Evolutionary conservation across 2,329 filamentous ascomycete genomes (phyloP).

Genomic region (Fusarium sp.): DNA sequence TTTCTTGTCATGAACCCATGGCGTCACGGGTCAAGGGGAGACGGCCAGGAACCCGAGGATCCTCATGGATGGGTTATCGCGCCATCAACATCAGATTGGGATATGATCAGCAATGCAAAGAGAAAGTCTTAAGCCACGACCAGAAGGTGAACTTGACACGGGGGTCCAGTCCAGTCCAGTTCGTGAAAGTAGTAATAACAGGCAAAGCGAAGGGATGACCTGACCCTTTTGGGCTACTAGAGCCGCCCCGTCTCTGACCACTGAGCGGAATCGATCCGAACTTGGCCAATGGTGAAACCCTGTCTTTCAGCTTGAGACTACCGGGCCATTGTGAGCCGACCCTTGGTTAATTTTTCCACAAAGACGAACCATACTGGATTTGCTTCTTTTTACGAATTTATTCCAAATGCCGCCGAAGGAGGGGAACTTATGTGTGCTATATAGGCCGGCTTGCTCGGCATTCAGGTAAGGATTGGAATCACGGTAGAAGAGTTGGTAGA

Average conservation of each 20-base stretch:
- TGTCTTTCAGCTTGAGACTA: neutral
- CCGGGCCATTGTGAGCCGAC: neutral
- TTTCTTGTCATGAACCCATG: neutral
- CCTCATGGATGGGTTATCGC: slow-evolving; percentile 8
- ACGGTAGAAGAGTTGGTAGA: neutral
- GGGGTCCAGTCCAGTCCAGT: neutral
- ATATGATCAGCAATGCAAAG: slow-evolving; percentile 27
- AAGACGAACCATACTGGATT: neutral
- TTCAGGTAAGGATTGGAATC: neutral
- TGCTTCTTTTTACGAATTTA: neutral
- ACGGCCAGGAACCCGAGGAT: slow-evolving; percentile 2
- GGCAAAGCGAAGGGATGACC: neutral
- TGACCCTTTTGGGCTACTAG: neutral
- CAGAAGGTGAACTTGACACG: neutral
- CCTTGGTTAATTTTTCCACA: neutral
- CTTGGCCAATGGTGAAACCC: neutral
- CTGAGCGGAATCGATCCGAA: neutral
- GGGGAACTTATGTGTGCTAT: neutral
- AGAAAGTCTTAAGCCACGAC: neutral
- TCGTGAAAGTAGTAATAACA: neutral
- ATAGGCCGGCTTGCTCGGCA: neutral
- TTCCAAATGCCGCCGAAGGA: neutral
- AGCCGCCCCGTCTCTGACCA: neutral
- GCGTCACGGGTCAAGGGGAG: neutral
- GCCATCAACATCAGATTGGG: slow-evolving; percentile 23